Percentiles rank a stretch among this genome's conserved stretches.
Conservation (phyloP, 2,329 filamentous ascomycete genomes). For the Trichophyton rubrum region DNA sequence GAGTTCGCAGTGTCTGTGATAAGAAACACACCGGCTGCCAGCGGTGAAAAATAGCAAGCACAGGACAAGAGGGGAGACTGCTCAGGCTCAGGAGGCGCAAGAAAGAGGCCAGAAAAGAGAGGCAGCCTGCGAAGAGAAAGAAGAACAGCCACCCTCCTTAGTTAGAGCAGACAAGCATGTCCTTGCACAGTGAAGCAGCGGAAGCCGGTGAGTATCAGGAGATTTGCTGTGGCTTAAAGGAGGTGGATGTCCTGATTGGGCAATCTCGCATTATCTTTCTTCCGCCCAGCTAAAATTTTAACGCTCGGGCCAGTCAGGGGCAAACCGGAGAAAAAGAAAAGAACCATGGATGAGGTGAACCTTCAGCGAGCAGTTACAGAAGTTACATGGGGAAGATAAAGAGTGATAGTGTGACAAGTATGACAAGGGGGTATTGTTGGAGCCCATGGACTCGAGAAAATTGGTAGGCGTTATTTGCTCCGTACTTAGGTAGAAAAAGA, state of each 20-base stretch:
- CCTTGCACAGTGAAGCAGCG: neutral
- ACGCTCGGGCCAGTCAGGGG: neutral
- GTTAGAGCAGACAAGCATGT: neutral
- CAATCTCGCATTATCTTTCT: conserved; percentile 4
- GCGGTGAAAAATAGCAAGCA: neutral
- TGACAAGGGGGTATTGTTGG: too few relatives aligned
- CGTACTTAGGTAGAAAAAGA: neutral
- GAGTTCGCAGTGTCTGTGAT: neutral
- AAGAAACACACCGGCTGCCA: neutral
- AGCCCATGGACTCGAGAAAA: too few relatives aligned
- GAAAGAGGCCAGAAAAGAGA: neutral
- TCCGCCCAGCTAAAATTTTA: neutral
- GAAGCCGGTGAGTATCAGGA: neutral
- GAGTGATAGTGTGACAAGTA: too few relatives aligned
- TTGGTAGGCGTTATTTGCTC: too few relatives aligned
- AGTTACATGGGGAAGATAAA: too few relatives aligned
- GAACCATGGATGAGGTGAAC: neutral
- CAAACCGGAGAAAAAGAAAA: neutral
- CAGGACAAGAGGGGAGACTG: neutral
- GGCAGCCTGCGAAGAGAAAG: neutral
- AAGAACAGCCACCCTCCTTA: neutral
- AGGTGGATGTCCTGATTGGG: neutral
- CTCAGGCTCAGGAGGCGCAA: neutral
- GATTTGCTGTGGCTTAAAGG: neutral
- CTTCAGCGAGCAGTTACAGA: neutral